A percentile compares a stretch with the other conserved stretches of the same genome.
phyloP scores from a whole-genome alignment of 176 grass and related monocot species.

The Ampelocalamus luodianensis region DNA sequence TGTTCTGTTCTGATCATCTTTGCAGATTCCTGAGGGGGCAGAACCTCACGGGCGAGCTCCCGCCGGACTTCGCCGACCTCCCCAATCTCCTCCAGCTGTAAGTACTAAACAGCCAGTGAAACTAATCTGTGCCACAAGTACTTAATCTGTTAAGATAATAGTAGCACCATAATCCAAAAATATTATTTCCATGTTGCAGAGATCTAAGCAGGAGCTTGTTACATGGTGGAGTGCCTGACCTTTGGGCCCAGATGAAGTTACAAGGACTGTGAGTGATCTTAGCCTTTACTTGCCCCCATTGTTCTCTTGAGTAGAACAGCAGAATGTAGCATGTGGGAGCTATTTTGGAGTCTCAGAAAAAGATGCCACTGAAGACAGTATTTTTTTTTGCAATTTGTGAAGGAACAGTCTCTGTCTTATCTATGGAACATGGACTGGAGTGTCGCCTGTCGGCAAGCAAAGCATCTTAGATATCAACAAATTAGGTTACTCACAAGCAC shows the following conservation, averaged over 20 bases:
- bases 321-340: slow-evolving; percentile 20
- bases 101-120: slow-evolving; percentile 38
- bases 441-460: slow-evolving; percentile 18
- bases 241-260: slow-evolving; percentile 75
- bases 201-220: slow-evolving; percentile 79
- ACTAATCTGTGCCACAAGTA: background rate
- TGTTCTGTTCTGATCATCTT: background rate
- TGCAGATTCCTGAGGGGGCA: slow-evolving; percentile 58
- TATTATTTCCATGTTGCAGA: slow-evolving; percentile 44
- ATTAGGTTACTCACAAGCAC: slow-evolving; percentile 21
- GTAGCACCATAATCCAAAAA: background rate
- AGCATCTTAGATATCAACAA: slow-evolving; percentile 42
- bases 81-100: slow-evolving; percentile 76
- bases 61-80: slow-evolving; percentile 67
- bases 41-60: slow-evolving; percentile 72
- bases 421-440: slow-evolving; percentile 6
- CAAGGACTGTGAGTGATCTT: slow-evolving; percentile 73
- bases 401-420: slow-evolving; percentile 25
- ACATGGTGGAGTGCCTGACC: slow-evolving; percentile 60
- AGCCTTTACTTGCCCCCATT: background rate
- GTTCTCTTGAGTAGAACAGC: slow-evolving; percentile 22
- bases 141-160: background rate
- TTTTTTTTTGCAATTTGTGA: slow-evolving; percentile 34
- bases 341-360: background rate
- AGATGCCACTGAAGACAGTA: background rate